Conservation (phyloP, 2,329 filamentous ascomycete species). For the Pseudopyricularia cyperi region DNA sequence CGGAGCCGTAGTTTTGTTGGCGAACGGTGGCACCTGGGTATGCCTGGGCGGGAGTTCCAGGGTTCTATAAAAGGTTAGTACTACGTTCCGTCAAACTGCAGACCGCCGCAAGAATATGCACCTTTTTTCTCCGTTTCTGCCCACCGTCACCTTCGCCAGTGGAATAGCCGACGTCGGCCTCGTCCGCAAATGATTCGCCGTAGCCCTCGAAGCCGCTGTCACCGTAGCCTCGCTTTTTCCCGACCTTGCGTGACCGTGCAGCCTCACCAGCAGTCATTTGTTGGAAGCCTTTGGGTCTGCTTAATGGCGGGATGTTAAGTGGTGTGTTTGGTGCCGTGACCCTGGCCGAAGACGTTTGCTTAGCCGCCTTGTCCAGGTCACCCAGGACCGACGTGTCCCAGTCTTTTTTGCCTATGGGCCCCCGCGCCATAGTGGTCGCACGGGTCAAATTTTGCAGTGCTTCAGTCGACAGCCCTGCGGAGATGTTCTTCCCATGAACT, state of each 20-base stretch:
- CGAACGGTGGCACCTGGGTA: slow-evolving; percentile 28
- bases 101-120: slow-evolving; percentile 18
- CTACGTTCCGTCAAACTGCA: slow-evolving; percentile 10
- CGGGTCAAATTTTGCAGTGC: slow-evolving; percentile 29
- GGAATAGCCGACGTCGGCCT: slow-evolving; percentile 51
- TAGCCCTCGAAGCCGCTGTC: slow-evolving; percentile 67
- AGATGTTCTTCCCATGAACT: slow-evolving; percentile 41
- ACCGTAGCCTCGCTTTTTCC: slow-evolving; percentile 65
- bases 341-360: slow-evolving; percentile 28
- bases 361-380: slow-evolving; percentile 29
- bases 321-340: slow-evolving; percentile 42
- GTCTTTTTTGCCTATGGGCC: slow-evolving; percentile 36
- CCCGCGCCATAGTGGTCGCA: slow-evolving; percentile 45
- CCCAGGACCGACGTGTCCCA: slow-evolving; percentile 49
- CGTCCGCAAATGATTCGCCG: slow-evolving; percentile 56
- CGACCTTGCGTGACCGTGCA: slow-evolving; percentile 47
- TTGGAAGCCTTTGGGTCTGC: slow-evolving; percentile 24
- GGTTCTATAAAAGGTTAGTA: slow-evolving; percentile 33
- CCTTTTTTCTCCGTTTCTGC: slow-evolving; percentile 55
- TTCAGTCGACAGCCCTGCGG: slow-evolving; percentile 34
- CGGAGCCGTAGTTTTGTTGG: slow-evolving; percentile 42
- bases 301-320: slow-evolving; percentile 18
- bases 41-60: slow-evolving; percentile 20
- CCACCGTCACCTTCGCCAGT: slow-evolving; percentile 55
- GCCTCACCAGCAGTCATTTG: slow-evolving; percentile 28